Evolutionary conservation across 108 stramenopile genomes (phyloP).

Genomic region (Nitzschia inconspicua): DNA sequence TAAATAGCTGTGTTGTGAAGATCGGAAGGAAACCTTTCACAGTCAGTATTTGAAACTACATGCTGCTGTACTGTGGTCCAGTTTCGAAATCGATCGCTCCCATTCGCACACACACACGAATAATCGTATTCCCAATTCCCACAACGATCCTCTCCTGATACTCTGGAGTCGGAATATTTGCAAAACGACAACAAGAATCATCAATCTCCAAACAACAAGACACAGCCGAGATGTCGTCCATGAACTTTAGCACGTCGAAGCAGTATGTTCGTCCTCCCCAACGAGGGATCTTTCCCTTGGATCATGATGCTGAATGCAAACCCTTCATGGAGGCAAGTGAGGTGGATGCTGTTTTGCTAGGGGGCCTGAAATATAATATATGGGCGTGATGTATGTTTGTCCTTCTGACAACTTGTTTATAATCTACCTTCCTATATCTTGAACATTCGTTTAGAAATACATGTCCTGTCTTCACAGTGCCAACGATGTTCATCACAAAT

Average conservation of each 20-base stretch:
- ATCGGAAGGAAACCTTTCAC: too few relatives aligned
- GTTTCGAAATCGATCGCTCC: too few relatives aligned
- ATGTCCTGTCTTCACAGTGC: constrained; percentile 74
- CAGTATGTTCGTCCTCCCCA: constrained; percentile 83
- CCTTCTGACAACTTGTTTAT: not conserved
- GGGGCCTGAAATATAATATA: not conserved
- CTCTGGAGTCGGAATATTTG: too few relatives aligned
- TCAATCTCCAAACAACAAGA: not conserved
- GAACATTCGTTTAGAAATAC: constrained; percentile 42
- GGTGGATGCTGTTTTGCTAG: not conserved
- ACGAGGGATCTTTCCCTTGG: constrained; percentile 89
- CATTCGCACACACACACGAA: too few relatives aligned
- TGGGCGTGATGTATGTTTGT: not conserved
- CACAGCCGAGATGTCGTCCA: constrained; percentile 50
- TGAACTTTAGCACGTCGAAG: constrained; percentile 78
- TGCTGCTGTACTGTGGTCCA: too few relatives aligned
- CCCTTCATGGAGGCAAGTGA: constrained; percentile 48
- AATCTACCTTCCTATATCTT: not conserved
- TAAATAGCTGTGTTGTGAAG: too few relatives aligned
- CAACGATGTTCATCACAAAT: constrained; percentile 78
- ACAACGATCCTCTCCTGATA: too few relatives aligned
- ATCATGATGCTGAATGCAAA: constrained; percentile 82
- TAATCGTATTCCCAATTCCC: too few relatives aligned
- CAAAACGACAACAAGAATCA: too few relatives aligned
- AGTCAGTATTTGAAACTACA: too few relatives aligned